These are phyloP conservation scores for Bipolaris oryzae DNA, from an alignment of 2,329 filamentous ascomycete genomes.

Conservation along the genomic window DNA sequence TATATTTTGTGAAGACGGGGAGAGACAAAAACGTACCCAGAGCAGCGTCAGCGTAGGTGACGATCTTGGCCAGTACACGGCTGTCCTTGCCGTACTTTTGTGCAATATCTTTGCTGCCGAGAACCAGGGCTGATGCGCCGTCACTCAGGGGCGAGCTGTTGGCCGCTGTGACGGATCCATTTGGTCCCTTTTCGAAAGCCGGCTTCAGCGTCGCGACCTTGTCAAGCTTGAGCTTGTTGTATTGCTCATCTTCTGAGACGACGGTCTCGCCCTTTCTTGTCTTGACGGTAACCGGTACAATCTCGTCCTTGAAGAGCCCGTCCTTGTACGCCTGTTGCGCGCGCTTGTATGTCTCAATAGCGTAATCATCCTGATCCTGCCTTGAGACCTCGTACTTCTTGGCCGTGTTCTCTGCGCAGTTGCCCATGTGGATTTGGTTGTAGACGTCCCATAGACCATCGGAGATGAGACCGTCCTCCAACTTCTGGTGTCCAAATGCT, in stretches of 20 bases:
- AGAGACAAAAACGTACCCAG: conserved; percentile 51
- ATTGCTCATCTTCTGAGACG: conserved; percentile 85
- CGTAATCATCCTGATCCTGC: conserved; percentile 88
- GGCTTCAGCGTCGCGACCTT: conserved; percentile 88
- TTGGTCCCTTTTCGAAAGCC: conserved; percentile 86
- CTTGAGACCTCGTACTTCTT: conserved; percentile 83
- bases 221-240: conserved; percentile 82
- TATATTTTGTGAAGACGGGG: background rate
- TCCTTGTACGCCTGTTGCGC: conserved; percentile 88
- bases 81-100: conserved; percentile 78
- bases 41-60: conserved; percentile 85
- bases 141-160: conserved; percentile 96
- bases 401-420: conserved; percentile 92
- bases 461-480: conserved; percentile 92
- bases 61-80: conserved; percentile 84
- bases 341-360: conserved; percentile 85
- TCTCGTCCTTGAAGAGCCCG: conserved; percentile 84
- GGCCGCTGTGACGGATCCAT: conserved; percentile 90
- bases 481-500: conserved; percentile 82
- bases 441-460: conserved; percentile 97
- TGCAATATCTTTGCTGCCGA: conserved; percentile 81
- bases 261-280: conserved; percentile 78
- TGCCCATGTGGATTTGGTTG: conserved; percentile 96
- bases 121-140: conserved; percentile 85
- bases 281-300: conserved; percentile 85